Percentiles rank a stretch among this genome's conserved stretches.
phyloP scores from a whole-genome alignment of 2,329 filamentous ascomycete genomes.

The Lizonia empirigonia region DNA sequence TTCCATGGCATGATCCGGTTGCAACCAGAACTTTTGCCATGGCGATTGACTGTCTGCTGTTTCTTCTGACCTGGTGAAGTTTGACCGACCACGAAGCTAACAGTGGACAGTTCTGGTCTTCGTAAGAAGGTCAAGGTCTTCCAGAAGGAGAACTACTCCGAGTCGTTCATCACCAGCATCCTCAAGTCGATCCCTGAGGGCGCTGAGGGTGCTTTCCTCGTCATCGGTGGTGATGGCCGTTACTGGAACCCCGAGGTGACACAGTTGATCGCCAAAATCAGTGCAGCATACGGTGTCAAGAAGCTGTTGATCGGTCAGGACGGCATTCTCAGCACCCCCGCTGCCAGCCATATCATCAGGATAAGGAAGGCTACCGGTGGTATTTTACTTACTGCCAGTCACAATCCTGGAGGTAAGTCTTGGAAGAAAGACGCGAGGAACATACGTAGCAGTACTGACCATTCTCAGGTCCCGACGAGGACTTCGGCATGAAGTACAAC shows the following conservation, averaged over 20 bases:
- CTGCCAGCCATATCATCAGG: slow-evolving; percentile 93
- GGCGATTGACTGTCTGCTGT: background rate
- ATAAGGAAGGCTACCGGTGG: slow-evolving; percentile 94
- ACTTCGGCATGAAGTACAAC: slow-evolving; percentile 99
- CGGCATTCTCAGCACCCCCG: slow-evolving; percentile 95
- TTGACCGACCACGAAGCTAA: slow-evolving; percentile 31
- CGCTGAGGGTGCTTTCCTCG: slow-evolving; percentile 82
- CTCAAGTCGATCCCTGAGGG: slow-evolving; percentile 96
- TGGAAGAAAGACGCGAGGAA: no score
- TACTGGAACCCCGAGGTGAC: slow-evolving; percentile 98
- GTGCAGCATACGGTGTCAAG: slow-evolving; percentile 96
- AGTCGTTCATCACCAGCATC: slow-evolving; percentile 93
- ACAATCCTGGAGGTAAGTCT: slow-evolving; percentile 87
- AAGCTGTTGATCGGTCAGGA: slow-evolving; percentile 96
- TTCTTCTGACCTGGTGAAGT: background rate
- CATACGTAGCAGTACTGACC: background rate
- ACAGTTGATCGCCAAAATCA: slow-evolving; percentile 96
- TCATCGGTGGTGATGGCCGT: slow-evolving; percentile 96
- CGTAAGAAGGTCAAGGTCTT: slow-evolving; percentile 99
- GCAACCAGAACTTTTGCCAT: slow-evolving; percentile 3
- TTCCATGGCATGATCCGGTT: slow-evolving; percentile 2
- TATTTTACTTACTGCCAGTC: slow-evolving; percentile 94
- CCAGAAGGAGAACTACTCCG: slow-evolving; percentile 92
- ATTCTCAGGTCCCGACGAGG: slow-evolving; percentile 77
- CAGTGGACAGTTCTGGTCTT: slow-evolving; percentile 78